Conservation (phyloP, 2,329 filamentous ascomycete genomes). For the Cyphellophora europaea region DNA sequence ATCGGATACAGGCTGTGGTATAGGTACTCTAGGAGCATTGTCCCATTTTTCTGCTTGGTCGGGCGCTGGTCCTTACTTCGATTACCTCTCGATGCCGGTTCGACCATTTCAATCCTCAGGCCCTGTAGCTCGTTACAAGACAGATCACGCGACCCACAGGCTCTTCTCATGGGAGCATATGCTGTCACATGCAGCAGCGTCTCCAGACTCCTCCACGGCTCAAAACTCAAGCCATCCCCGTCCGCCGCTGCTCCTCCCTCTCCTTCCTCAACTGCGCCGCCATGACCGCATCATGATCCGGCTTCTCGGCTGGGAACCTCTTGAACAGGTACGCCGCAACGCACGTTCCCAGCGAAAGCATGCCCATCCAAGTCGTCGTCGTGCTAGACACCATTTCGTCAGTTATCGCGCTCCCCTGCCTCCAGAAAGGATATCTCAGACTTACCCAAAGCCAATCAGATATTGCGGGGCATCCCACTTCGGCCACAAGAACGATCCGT, state of each 20-base stretch:
- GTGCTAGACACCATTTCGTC: background rate
- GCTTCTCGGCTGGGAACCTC: slow-evolving; percentile 45
- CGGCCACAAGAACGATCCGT: slow-evolving; percentile 59
- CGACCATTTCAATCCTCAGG: no score
- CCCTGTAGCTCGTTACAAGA: no score
- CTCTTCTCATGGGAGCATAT: no score
- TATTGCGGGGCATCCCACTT: slow-evolving; percentile 27
- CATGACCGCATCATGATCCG: slow-evolving; percentile 26
- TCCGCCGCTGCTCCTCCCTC: background rate
- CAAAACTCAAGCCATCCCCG: no score
- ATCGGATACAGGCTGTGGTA: no score
- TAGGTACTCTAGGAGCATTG: no score
- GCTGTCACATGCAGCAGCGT: no score
- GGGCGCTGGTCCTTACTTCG: no score
- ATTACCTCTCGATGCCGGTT: no score
- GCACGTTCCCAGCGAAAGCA: background rate
- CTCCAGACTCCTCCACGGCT: no score
- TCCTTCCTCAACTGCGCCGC: background rate
- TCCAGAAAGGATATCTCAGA: background rate
- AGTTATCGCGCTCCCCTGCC: background rate
- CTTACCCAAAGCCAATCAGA: slow-evolving; percentile 7
- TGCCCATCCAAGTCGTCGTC: background rate
- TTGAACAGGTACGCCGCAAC: background rate
- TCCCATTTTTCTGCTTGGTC: no score
- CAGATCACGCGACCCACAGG: no score